Conservation (phyloP, 305 asterid species). For the Fraxinus dipetala region DNA sequence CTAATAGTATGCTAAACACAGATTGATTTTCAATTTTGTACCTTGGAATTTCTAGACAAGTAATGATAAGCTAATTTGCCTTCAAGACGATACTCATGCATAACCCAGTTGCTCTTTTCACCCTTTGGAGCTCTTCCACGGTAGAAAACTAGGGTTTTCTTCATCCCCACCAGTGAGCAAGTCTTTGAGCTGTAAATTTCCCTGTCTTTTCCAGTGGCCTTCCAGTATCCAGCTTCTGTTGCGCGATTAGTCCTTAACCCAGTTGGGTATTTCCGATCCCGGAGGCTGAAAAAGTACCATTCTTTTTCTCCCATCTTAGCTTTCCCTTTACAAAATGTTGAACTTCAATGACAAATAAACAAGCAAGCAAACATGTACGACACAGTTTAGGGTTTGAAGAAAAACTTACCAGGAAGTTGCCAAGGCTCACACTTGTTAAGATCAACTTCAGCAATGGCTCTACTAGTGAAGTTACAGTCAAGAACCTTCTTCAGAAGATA, state of each 20-base stretch:
- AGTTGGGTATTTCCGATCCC: slow-evolving; percentile 87
- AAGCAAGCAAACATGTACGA: not conserved
- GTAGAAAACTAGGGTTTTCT: slow-evolving; percentile 98
- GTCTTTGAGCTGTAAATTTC: slow-evolving; percentile 77
- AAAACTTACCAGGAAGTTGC: slow-evolving; percentile 74
- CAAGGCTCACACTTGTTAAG: slow-evolving; percentile 97
- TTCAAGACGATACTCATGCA: slow-evolving; percentile 92
- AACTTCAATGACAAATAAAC: no score
- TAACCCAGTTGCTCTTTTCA: slow-evolving; percentile 87
- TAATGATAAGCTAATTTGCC: slow-evolving; percentile 80
- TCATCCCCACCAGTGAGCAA: slow-evolving; percentile 80
- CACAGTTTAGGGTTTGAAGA: not conserved
- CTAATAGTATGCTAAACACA: not conserved
- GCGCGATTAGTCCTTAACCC: slow-evolving; percentile 91
- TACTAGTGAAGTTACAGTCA: slow-evolving; percentile 50
- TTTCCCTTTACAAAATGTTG: slow-evolving; percentile 32
- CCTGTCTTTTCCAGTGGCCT: slow-evolving; percentile 93
- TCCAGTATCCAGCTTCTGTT: slow-evolving; percentile 95
- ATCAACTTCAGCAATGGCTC: slow-evolving; percentile 90
- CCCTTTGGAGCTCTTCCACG: slow-evolving; percentile 91
- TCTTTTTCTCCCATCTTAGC: slow-evolving; percentile 95
- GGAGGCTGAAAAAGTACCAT: slow-evolving; percentile 90
- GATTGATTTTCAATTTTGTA: slow-evolving; percentile 12
- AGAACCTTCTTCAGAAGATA: slow-evolving; percentile 82
- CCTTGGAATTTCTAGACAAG: slow-evolving; percentile 76